Evolutionary conservation across 2,329 filamentous ascomycete species (phyloP).

Genomic region (Botrytis aclada): DNA sequence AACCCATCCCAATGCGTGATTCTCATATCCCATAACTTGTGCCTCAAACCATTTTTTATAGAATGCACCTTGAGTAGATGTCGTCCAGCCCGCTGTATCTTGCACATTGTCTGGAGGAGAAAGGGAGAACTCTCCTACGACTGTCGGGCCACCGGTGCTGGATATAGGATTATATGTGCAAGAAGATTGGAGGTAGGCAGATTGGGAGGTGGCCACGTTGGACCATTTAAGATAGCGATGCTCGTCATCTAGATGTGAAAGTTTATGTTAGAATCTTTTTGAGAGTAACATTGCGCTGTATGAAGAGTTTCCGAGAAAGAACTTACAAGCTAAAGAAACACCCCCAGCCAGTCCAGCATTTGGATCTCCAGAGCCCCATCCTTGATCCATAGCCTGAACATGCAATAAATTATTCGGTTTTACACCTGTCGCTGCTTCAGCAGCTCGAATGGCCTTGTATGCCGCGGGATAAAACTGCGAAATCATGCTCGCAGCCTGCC

Average conservation of each 20-base stretch:
- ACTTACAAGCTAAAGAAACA: constrained; percentile 44
- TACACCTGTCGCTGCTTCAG: constrained; percentile 47
- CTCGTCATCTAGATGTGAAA: constrained; percentile 8
- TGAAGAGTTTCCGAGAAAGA: neutral
- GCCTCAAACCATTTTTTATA: constrained; percentile 57
- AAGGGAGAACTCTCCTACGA: constrained; percentile 60
- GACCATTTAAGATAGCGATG: constrained; percentile 58
- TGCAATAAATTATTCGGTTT: constrained; percentile 46
- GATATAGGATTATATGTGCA: constrained; percentile 48
- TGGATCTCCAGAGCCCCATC: constrained; percentile 57
- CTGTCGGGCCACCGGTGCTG: constrained; percentile 41
- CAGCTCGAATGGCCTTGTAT: constrained; percentile 47
- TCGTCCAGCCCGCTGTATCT: constrained; percentile 44
- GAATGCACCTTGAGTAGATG: constrained; percentile 44
- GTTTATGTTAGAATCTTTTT: neutral
- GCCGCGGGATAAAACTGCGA: constrained; percentile 49
- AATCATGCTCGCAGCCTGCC: constrained; percentile 39
- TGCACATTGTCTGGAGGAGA: constrained; percentile 50
- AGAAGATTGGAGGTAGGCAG: constrained; percentile 49
- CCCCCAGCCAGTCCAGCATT: constrained; percentile 44
- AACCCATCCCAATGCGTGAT: constrained; percentile 49
- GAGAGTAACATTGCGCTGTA: neutral
- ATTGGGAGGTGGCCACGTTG: constrained; percentile 44
- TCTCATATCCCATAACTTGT: constrained; percentile 54
- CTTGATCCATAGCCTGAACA: constrained; percentile 51